Conservation (phyloP, 2,329 filamentous ascomycete species). For the Diaporthe destruens region DNA sequence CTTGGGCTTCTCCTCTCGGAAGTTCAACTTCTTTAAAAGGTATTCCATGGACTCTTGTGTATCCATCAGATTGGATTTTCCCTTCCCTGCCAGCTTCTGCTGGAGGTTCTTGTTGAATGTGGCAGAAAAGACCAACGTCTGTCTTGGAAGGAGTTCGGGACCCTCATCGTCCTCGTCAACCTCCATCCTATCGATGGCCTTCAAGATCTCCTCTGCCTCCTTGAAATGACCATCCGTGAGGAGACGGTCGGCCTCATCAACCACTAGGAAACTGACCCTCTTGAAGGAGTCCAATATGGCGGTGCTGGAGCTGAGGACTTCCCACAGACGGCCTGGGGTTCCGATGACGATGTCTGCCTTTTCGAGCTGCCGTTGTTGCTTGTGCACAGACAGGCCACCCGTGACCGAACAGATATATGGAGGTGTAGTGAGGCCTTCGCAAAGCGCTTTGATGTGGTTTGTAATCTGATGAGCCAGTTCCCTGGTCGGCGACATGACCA, state of each 20-base stretch:
- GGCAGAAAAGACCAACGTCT: slow-evolving; percentile 96
- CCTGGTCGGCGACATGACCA: slow-evolving; percentile 91
- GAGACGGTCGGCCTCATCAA: slow-evolving; percentile 94
- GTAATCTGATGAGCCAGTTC: slow-evolving; percentile 94
- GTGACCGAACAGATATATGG: slow-evolving; percentile 89
- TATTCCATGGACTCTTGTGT: slow-evolving; percentile 92
- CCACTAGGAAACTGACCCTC: slow-evolving; percentile 82
- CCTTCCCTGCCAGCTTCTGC: slow-evolving; percentile 87
- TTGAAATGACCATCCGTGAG: slow-evolving; percentile 96
- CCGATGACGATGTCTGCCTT: slow-evolving; percentile 93
- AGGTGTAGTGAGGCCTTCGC: slow-evolving; percentile 68
- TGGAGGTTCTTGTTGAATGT: slow-evolving; percentile 94
- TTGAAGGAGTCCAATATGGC: slow-evolving; percentile 79
- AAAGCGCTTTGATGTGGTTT: slow-evolving; percentile 83
- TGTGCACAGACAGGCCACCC: slow-evolving; percentile 92
- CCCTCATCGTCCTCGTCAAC: slow-evolving; percentile 67
- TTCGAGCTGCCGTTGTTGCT: slow-evolving; percentile 87
- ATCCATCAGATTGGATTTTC: slow-evolving; percentile 74
- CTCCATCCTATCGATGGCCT: slow-evolving; percentile 79
- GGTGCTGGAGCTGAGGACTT: slow-evolving; percentile 83
- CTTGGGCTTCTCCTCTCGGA: slow-evolving; percentile 84
- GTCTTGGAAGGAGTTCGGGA: slow-evolving; percentile 66
- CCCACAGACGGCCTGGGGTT: slow-evolving; percentile 94
- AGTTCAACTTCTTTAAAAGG: slow-evolving; percentile 88
- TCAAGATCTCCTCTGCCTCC: slow-evolving; percentile 89